Conservation (phyloP, 345 rosid genomes). For the Eucalyptus marginata region DNA sequence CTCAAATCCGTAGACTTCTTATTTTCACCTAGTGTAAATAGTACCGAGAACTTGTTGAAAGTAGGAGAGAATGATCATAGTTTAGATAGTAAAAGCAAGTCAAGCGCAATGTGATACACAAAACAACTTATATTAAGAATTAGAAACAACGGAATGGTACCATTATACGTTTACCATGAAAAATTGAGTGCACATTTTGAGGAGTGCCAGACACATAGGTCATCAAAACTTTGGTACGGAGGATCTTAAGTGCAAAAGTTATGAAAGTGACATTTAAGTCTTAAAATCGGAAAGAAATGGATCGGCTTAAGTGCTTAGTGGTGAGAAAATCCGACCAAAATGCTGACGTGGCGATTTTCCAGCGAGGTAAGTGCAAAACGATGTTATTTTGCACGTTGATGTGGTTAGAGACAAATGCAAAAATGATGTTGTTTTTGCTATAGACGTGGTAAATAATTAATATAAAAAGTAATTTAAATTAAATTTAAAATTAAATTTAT, state of each 20-base stretch:
- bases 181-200: neutral
- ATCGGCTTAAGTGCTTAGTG: rapidly evolving
- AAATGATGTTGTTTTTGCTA: no score
- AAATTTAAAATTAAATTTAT: no score
- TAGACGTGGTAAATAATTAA: no score
- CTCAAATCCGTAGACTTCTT: neutral
- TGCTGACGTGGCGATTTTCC: no score
- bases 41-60: neutral
- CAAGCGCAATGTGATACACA: neutral
- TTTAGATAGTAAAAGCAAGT: no score
- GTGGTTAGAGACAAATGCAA: no score
- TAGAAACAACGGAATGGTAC: neutral
- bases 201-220: rapidly evolving
- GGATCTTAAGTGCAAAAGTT: no score
- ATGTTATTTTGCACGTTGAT: no score
- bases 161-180: no score
- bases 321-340: rapidly evolving
- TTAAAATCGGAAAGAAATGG: no score
- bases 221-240: rapidly evolving
- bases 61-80: neutral
- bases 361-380: rapidly evolving
- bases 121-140: neutral
- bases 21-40: neutral
- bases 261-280: no score
- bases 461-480: no score